Conservation (phyloP, 352 stramenopile genomes). For the Pythium periplocum region DNA sequence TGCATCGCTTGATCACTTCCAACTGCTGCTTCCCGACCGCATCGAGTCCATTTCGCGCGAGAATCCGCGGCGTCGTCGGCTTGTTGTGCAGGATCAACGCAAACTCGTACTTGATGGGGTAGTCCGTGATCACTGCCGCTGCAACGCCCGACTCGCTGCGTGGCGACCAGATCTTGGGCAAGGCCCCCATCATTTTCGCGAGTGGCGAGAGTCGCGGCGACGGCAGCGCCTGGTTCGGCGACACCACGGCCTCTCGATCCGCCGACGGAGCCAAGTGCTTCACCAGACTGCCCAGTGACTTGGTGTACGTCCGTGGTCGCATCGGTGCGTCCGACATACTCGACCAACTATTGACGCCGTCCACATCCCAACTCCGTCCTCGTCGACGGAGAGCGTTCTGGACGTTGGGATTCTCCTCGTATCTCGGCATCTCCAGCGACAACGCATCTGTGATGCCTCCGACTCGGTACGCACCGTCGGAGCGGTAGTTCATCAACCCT, state of each 20-base stretch:
- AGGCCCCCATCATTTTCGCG: conserved; percentile 29
- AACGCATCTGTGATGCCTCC: conserved; percentile 31
- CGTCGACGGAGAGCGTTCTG: conserved; percentile 17
- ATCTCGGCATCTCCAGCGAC: conserved; percentile 35
- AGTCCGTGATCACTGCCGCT: conserved; percentile 29
- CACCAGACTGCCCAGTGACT: conserved; percentile 72
- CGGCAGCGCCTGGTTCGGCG: conserved; percentile 9
- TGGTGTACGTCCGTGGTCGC: conserved; percentile 65
- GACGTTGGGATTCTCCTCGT: conserved; percentile 20
- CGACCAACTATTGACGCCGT: conserved; percentile 47
- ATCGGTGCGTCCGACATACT: conserved; percentile 8
- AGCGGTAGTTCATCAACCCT: conserved; percentile 1
- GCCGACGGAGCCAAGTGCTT: conserved; percentile 64
- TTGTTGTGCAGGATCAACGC: conserved; percentile 82
- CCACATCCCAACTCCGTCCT: conserved; percentile 18
- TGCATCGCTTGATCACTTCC: conserved; percentile 71
- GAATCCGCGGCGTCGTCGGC: conserved; percentile 62
- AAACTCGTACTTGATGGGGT: conserved; percentile 81
- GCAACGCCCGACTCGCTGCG: conserved; percentile 39
- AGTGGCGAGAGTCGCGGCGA: conserved; percentile 41
- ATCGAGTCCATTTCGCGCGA: conserved; percentile 71
- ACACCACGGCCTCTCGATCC: conserved; percentile 15
- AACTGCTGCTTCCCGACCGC: conserved; percentile 66
- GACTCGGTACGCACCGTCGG: conserved; percentile 6
- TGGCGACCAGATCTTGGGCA: conserved; percentile 72